Evolutionary conservation across 139 green algal species (phyloP).

Genomic region (Haematococcus lacustris): DNA sequence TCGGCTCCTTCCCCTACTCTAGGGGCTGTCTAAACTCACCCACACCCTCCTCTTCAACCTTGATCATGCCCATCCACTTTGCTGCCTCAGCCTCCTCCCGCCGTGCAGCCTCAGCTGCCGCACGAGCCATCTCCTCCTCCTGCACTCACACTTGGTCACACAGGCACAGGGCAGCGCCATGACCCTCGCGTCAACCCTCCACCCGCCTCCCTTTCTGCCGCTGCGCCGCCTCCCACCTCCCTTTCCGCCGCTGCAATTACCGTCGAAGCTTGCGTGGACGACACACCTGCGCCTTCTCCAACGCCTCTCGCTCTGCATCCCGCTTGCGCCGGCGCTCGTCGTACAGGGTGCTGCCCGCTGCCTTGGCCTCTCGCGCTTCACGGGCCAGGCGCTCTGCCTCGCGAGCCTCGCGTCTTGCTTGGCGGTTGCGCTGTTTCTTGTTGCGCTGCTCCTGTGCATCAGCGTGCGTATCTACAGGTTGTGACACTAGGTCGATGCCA

Average conservation of each 20-base stretch:
- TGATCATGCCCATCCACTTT: constrained; percentile 75
- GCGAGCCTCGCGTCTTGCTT: constrained; percentile 19
- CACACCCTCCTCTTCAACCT: constrained; percentile 56
- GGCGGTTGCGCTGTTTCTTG: constrained; percentile 6
- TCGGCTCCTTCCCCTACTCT: constrained; percentile 20
- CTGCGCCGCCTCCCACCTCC: background rate
- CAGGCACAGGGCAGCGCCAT: background rate
- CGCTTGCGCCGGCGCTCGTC: constrained; percentile 38
- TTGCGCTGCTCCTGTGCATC: background rate
- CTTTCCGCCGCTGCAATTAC: too few species aligned
- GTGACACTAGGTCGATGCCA: too few species aligned
- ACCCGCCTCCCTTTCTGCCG: background rate
- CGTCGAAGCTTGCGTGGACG: too few species aligned
- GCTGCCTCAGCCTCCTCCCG: constrained; percentile 66
- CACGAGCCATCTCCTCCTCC: constrained; percentile 56
- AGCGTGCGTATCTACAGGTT: too few species aligned
- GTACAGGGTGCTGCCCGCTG: constrained; percentile 41
- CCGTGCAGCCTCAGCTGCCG: constrained; percentile 44
- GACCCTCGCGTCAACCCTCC: background rate
- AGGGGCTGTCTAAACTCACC: constrained; percentile 18
- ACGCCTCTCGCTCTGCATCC: constrained; percentile 61
- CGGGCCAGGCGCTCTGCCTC: constrained; percentile 18
- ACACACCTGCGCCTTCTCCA: constrained; percentile 51
- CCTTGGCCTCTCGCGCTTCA: background rate
- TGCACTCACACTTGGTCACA: constrained; percentile 5